These are phyloP conservation scores for Amanita pseudoporphyria DNA, from an alignment of 768 basidiomycete genomes.

Conservation along the genomic window DNA sequence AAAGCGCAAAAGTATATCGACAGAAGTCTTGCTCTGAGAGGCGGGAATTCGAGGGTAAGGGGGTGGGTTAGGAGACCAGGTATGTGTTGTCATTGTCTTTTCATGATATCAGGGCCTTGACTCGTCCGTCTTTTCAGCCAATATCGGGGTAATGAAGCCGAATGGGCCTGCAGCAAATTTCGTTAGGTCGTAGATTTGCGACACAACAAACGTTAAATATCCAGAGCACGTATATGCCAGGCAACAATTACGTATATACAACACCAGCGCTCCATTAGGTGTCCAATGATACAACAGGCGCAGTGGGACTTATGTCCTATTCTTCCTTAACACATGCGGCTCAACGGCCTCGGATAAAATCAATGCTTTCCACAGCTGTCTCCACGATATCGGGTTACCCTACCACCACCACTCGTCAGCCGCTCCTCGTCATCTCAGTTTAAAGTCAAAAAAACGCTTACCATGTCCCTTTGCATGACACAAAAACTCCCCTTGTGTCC, in stretches of 20 bases:
- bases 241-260: no score
- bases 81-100: neutral
- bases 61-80: conserved; percentile 4
- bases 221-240: no score
- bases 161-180: no score
- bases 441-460: conserved; percentile 21
- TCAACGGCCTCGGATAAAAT: conserved; percentile 41
- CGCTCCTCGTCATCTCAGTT: neutral
- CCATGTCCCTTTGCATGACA: conserved; percentile 61
- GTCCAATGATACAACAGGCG: no score
- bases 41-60: neutral
- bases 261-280: no score
- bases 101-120: no score
- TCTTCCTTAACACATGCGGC: conserved; percentile 44
- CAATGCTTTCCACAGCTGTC: conserved; percentile 61
- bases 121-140: no score
- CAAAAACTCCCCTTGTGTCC: conserved; percentile 52
- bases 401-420: conserved; percentile 19
- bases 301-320: neutral
- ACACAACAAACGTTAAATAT: no score
- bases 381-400: conserved; percentile 76
- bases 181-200: no score
- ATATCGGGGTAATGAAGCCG: no score
- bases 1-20: neutral
- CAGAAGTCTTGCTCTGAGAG: neutral